Percentiles rank a stretch among this genome's conserved stretches.
Conservation (phyloP, 495 filamentous ascomycete genomes). For the Annulohypoxylon bovei region DNA sequence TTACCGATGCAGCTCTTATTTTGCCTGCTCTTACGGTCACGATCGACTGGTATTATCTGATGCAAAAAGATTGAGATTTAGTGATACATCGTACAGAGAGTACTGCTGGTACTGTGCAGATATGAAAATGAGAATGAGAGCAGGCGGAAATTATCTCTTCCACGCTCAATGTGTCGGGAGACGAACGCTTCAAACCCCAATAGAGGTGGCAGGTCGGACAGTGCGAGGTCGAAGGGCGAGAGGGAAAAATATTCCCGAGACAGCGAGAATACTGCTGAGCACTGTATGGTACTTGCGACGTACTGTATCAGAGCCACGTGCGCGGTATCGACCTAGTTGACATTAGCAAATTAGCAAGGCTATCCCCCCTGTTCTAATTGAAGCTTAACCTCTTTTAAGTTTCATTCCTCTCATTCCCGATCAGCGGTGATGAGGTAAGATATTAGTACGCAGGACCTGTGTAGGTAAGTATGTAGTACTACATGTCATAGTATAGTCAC, state of each 20-base stretch:
- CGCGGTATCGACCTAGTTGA: background rate
- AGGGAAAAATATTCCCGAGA: conserved; percentile 14
- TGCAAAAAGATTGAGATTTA: conserved; percentile 25
- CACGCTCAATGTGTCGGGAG: background rate
- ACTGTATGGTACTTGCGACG: background rate
- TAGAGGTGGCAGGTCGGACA: conserved; percentile 18
- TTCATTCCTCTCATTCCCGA: background rate
- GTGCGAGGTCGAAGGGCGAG: background rate
- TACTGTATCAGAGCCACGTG: conserved; percentile 19
- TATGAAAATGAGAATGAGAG: conserved; percentile 5
- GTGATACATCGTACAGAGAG: conserved; percentile 27
- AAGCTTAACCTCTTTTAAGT: conserved; percentile 19
- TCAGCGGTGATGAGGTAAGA: background rate
- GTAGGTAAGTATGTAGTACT: too few species aligned
- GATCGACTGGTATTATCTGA: conserved; percentile 22
- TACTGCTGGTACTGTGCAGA: conserved; percentile 24
- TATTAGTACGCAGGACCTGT: too few species aligned
- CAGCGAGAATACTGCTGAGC: background rate
- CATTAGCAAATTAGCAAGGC: background rate
- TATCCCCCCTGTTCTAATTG: background rate
- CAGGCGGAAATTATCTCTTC: conserved; percentile 1
- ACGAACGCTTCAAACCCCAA: background rate
- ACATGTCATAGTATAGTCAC: too few species aligned
- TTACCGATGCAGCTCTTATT: background rate
- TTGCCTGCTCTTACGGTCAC: background rate